phyloP scores from a whole-genome alignment of 2,329 filamentous ascomycete species.

The Colletotrichum limetticola region DNA sequence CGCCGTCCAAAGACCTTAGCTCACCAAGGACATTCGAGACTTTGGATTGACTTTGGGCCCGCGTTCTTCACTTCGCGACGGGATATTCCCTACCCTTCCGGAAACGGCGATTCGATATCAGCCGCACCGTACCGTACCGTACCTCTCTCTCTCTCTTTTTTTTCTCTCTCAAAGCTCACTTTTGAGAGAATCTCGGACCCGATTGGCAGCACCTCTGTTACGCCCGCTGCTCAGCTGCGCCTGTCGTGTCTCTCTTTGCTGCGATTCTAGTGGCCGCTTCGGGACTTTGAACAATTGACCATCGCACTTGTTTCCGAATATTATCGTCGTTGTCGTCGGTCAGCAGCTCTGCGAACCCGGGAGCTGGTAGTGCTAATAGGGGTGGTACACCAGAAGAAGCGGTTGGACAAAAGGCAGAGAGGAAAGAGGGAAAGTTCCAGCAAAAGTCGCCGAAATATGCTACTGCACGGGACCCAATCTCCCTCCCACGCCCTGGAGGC shows the following conservation, averaged over 20 bases:
- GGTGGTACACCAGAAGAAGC: constrained; percentile 5
- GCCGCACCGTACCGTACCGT: not conserved
- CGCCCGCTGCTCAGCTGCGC: constrained; percentile 1
- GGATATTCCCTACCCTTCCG: constrained; percentile 29
- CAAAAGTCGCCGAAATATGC: constrained; percentile 40
- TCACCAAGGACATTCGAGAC: constrained; percentile 5
- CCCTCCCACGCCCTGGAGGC: constrained; percentile 35
- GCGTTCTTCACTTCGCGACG: constrained; percentile 14
- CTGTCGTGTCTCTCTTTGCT: constrained; percentile 19
- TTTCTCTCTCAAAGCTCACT: not conserved
- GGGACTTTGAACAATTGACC: constrained; percentile 16
- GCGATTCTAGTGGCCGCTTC: constrained; percentile 21
- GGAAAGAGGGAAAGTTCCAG: constrained; percentile 24
- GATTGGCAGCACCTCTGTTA: constrained; percentile 21
- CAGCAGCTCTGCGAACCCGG: constrained; percentile 12
- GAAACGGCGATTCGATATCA: constrained; percentile 8
- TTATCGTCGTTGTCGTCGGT: constrained; percentile 2
- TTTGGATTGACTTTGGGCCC: constrained; percentile 8
- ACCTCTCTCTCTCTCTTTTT: not conserved
- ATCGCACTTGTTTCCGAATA: constrained; percentile 1
- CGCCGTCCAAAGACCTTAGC: constrained; percentile 1
- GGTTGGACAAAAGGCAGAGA: not conserved
- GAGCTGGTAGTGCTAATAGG: not conserved
- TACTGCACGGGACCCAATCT: constrained; percentile 49
- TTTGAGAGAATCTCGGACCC: not conserved